Evolutionary conservation across 345 rosid genomes (phyloP), one percentile per base, ranked within the genome.

Genomic region (Diplotaxis tenuifolia): DNA sequence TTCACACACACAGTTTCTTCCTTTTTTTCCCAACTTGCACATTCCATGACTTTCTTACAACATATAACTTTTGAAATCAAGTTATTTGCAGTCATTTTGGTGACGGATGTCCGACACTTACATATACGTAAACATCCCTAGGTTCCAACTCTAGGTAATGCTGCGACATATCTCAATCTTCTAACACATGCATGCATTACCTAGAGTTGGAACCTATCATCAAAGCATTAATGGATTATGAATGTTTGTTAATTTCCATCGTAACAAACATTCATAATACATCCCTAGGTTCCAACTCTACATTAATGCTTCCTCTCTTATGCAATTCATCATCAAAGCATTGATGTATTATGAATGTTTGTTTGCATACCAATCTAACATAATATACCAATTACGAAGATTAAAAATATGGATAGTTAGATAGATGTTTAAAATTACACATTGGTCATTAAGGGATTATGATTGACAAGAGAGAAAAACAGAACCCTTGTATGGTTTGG

Each of bases 11-110:
- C 10, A 23, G 62, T 62, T 64, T 38, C 40, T 28, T 16, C 12
- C 16, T 52, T 31, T 52, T 52, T 36, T 15, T 9, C 5, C 50
- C 50, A 32, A 71, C 36, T 62, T 50, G 12, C 38, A 45, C 66
- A 65, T 65, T 56, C 65, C 9, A 40, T 23, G 11, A 22, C 61
- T 72, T 50, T 60, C 36, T 22, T 71, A 34, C 62, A 34, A 22
- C 62, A 62, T 2, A 4, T 52, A 50, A 19, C 22, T 25, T 64
- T 54, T 38, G 21, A 21, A 72, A 28, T 72, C 69, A 36, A 62
- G 52, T 50, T 47, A 34, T 45, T 70, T 16, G n/a, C 29, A 18
- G 66, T 42, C 58, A 52, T 70, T 58, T 53, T 53, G 5, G 15
- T 20, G 21, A 53, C 57, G n/a, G 12, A 53, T 53, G 15, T 38